These are phyloP conservation scores for Diutina rugosa DNA, from an alignment of 1,139 yeast genomes.

Conservation along the genomic window DNA sequence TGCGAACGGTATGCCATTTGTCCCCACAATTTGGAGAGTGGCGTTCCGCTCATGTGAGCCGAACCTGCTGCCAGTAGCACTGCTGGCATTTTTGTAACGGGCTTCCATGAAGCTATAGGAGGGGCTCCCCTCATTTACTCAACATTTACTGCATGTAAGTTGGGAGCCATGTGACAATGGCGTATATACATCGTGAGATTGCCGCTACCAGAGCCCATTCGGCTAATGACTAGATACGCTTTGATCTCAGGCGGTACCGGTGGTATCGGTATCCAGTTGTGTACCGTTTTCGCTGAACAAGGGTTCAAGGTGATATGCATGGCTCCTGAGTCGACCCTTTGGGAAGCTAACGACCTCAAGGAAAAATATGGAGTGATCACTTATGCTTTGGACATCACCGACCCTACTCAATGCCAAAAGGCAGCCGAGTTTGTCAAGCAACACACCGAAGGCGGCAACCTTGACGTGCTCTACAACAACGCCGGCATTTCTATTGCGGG, in stretches of 20 bases:
- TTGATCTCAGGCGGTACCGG: slow-evolving; percentile 1
- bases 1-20: too few species aligned
- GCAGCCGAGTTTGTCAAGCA: slow-evolving; percentile 12
- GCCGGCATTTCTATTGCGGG: slow-evolving; percentile 6
- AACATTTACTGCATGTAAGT: not conserved
- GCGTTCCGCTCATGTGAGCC: too few species aligned
- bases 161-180: not conserved
- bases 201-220: not conserved
- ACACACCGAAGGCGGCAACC: slow-evolving; percentile 4
- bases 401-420: slow-evolving; percentile 14
- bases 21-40: too few species aligned
- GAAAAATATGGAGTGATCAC: slow-evolving; percentile 13
- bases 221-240: not conserved
- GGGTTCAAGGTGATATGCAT: not conserved
- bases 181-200: not conserved
- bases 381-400: slow-evolving; percentile 20
- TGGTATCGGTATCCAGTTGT: slow-evolving; percentile 1
- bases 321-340: not conserved
- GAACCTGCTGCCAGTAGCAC: too few species aligned
- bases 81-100: not conserved
- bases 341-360: not conserved
- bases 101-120: not conserved
- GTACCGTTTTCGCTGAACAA: not conserved
- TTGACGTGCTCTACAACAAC: slow-evolving; percentile 7
- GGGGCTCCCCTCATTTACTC: not conserved